Evolutionary conservation across 495 filamentous ascomycete genomes (phyloP), one percentile per base, ranked within the genome.

Genomic region (Penicillium herquei): DNA sequence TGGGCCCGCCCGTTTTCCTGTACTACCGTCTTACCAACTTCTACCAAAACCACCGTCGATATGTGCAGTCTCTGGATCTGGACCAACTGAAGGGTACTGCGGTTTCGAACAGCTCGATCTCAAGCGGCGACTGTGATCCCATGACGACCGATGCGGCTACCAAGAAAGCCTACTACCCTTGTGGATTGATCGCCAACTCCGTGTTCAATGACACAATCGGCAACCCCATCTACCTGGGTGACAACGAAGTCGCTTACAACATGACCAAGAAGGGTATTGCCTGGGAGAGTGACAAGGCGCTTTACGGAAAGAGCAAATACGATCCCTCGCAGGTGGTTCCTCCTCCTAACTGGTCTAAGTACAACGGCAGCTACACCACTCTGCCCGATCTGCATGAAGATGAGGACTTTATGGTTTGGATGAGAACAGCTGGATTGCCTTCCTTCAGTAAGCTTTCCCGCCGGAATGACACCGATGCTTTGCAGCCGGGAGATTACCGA

Each of bases 41-140:
- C 77, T 99, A 98, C 76, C 94, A 99, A 69, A 99, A 99, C 70
- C 94, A 99, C 67, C 87, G 94, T 53, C 87, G 93, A 70, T 99
- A 99, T 58, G 93, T 96, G 39, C 86, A 88, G 60, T 96, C 91
- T 1, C 83, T 96, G 56, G 87, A 92, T 63, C 79, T 84, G 51
- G 79, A 89, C 58, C 94, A 99, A 70, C 74, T 99, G 31, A 81
- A 86, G 46, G 94, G 92, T 48, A 77, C 87, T 8, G 82, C 82
- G 10, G 78, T 89, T 32, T 75, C 77, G 21, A 81, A 79, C 52
- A 46, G 54, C 31, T 80, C 81, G 11, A 87, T 98, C 61, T 73
- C 83, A 43, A 71, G 70, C 17, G 83, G 88, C 33, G 77, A 81
- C 44, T 99, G 94, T 72, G 81, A 87, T 39, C 94, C 94, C 3